Evolutionary conservation across 805 yeast genomes (phyloP), one percentile per base, ranked within the genome.

Genomic region (Wickerhamomyces kurtzmanii): DNA sequence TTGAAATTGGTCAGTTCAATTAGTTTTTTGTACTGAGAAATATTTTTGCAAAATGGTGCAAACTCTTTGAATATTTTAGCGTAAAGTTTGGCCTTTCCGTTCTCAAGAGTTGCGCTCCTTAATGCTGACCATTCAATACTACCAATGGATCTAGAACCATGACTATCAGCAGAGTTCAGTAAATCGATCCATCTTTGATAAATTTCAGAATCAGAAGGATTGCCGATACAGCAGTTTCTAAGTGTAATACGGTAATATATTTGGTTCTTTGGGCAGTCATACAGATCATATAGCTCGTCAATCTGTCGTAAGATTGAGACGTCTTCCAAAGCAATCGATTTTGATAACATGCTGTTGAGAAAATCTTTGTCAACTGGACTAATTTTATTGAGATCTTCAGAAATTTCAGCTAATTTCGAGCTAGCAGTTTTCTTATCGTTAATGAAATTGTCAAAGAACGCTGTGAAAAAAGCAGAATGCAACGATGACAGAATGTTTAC

Each of bases 51-150:
- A n/a, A n/a, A n/a, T n/a, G n/a, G n/a, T n/a, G n/a, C n/a, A n/a
- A n/a, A n/a, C n/a, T n/a, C n/a, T n/a, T n/a, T n/a, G n/a, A n/a
- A n/a, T n/a, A n/a, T n/a, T n/a, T n/a, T n/a, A n/a, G n/a, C n/a
- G n/a, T n/a, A n/a, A n/a, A n/a, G n/a, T n/a, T n/a, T n/a, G n/a
- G n/a, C n/a, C n/a, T n/a, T n/a, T n/a, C n/a, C n/a, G n/a, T n/a
- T n/a, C n/a, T n/a, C n/a, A n/a, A 43, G 48, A 5, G 91, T 81
- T 13, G 89, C 83, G 49, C 77, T 85, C 57, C 87, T 71, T 32
- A 82, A 52, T 3, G 89, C 80, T 22, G 83, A 78, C 89, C 89
- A 81, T 54, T 80, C 89, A 8, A 89, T 89, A 49, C 73, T 75
- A 6, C 87, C 86, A 40, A 81, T 75, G 46, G 75, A 78, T 22